Conservation (phyloP, 176 grass and related monocot genomes). For the Dendrocalamus sinicus region DNA sequence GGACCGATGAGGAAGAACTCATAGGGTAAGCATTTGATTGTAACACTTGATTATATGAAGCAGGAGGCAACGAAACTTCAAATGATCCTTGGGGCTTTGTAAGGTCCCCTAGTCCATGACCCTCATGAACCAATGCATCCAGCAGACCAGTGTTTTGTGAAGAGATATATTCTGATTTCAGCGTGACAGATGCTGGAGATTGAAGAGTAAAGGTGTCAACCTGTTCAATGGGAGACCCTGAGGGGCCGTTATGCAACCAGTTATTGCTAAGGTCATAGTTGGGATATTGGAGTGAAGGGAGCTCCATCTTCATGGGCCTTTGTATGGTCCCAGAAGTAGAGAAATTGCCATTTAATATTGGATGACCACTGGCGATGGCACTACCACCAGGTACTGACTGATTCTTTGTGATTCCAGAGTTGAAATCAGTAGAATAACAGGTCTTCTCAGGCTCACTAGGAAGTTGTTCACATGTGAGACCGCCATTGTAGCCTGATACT, state of each 20-base stretch:
- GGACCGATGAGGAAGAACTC: constrained; percentile 18
- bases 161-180: constrained; percentile 24
- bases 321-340: constrained; percentile 56
- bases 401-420: constrained; percentile 17
- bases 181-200: constrained; percentile 26
- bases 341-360: constrained; percentile 49
- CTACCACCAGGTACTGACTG: constrained; percentile 27
- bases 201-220: constrained; percentile 13
- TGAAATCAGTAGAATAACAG: constrained; percentile 33
- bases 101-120: constrained; percentile 18
- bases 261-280: constrained; percentile 31
- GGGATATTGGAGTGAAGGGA: constrained; percentile 76
- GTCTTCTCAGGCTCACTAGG: constrained; percentile 25
- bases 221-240: constrained; percentile 26
- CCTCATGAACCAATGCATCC: constrained; percentile 36
- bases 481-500: neutral
- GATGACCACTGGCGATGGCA: constrained; percentile 41
- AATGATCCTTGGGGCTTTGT: constrained; percentile 29
- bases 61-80: constrained; percentile 18
- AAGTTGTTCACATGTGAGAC: constrained; percentile 19
- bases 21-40: constrained; percentile 13
- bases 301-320: constrained; percentile 56
- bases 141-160: constrained; percentile 38
- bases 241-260: neutral
- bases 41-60: neutral